phyloP scores from a whole-genome alignment of 352 stramenopile genomes.

The Globisporangium perplexum region DNA sequence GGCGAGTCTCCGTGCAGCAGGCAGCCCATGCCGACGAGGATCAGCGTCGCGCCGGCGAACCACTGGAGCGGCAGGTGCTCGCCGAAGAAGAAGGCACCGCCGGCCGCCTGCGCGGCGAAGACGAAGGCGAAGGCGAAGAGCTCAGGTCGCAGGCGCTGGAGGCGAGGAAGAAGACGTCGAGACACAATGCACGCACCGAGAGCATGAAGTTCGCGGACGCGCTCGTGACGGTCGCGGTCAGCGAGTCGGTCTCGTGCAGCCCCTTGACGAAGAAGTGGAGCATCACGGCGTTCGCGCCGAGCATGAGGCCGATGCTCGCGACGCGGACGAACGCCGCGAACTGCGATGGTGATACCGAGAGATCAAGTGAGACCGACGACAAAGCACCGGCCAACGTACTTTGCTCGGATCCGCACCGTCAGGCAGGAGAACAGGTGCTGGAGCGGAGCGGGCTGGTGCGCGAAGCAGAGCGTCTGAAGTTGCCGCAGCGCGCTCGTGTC shows the following conservation, averaged over 20 bases:
- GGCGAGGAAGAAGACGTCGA: no score
- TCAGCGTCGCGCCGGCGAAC: slow-evolving; percentile 69
- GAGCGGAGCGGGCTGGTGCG: neutral
- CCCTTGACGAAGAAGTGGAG: slow-evolving; percentile 78
- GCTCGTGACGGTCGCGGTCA: slow-evolving; percentile 81
- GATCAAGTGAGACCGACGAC: neutral
- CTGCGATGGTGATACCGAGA: slow-evolving; percentile 6
- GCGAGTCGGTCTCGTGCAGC: slow-evolving; percentile 79
- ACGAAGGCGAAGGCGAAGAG: neutral
- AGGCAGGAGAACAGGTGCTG: slow-evolving; percentile 6
- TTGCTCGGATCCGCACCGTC: neutral
- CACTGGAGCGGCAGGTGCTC: slow-evolving; percentile 66
- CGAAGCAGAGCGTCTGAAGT: slow-evolving; percentile 12
- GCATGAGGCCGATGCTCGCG: slow-evolving; percentile 60
- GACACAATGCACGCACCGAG: slow-evolving; percentile 25
- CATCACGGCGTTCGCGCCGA: slow-evolving; percentile 69
- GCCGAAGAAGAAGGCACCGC: slow-evolving; percentile 55
- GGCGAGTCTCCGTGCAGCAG: slow-evolving; percentile 56
- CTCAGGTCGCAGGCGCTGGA: neutral
- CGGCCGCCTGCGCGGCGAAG: slow-evolving; percentile 27
- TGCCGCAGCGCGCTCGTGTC: slow-evolving; percentile 18
- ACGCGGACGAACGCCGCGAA: slow-evolving; percentile 30
- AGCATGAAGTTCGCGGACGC: slow-evolving; percentile 79
- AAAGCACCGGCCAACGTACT: no score
- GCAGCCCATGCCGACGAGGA: slow-evolving; percentile 61